These are phyloP conservation scores for Rubroboletus satanas DNA, from an alignment of 768 basidiomycete species.

Conservation along the genomic window DNA sequence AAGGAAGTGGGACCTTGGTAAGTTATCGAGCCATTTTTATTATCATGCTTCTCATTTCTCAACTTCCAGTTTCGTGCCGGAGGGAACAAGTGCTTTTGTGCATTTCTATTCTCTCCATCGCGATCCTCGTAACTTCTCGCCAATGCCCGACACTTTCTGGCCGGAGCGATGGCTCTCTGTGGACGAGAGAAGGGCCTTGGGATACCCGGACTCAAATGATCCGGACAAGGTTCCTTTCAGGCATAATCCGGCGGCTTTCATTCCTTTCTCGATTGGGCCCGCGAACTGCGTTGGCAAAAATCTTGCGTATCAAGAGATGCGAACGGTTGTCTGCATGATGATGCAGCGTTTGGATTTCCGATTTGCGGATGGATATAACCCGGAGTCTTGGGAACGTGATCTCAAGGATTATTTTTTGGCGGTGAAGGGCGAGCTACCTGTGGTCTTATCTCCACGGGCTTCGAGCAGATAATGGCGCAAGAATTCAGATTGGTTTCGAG, in stretches of 20 bases:
- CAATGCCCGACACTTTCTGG: conserved; percentile 41
- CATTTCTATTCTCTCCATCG: conserved; percentile 44
- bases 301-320: conserved; percentile 43
- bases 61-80: conserved; percentile 39
- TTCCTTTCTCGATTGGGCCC: conserved; percentile 45
- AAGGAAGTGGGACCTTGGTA: conserved; percentile 40
- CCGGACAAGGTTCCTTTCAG: conserved; percentile 28
- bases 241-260: conserved; percentile 38
- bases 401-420: conserved; percentile 39
- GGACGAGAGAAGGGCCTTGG: conserved; percentile 24
- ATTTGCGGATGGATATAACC: conserved; percentile 37
- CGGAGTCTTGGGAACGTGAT: conserved; percentile 31
- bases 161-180: conserved; percentile 42
- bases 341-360: conserved; percentile 40
- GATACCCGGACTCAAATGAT: conserved; percentile 23
- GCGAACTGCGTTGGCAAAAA: conserved; percentile 44
- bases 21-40: conserved; percentile 13
- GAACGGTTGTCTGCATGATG: conserved; percentile 35
- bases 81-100: conserved; percentile 42
- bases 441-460: conserved; percentile 34
- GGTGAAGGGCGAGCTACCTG: conserved; percentile 33
- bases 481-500: conserved; percentile 5
- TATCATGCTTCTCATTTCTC: conserved; percentile 8
- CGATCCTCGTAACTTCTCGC: conserved; percentile 44
- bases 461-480: conserved; percentile 15